These are phyloP conservation scores for Fusarium guadeloupense DNA, from an alignment of 2,329 filamentous ascomycete species.

Conservation along the genomic window DNA sequence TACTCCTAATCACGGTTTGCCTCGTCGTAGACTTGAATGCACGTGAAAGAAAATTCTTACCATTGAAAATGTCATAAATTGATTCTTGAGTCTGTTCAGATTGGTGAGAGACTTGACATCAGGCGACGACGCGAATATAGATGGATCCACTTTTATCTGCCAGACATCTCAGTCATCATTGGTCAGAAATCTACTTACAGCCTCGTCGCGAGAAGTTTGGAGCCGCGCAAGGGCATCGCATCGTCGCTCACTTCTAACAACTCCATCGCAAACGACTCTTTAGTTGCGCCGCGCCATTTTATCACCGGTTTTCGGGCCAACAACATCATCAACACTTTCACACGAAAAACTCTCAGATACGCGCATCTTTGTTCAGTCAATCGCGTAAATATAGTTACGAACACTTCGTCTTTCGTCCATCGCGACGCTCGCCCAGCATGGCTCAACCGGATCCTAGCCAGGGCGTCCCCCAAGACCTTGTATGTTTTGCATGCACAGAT, in stretches of 20 bases:
- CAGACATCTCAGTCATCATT: constrained; percentile 33
- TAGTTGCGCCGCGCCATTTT: constrained; percentile 38
- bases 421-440: constrained; percentile 47
- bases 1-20: constrained; percentile 7
- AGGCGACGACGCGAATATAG: background rate
- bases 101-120: background rate
- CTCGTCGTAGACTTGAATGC: background rate
- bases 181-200: constrained; percentile 33
- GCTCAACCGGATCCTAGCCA: constrained; percentile 55
- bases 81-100: background rate
- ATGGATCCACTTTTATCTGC: constrained; percentile 32
- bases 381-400: constrained; percentile 30
- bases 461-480: constrained; percentile 55
- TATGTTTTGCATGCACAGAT: constrained; percentile 39
- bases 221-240: constrained; percentile 38
- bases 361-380: constrained; percentile 15
- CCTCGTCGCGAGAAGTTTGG: constrained; percentile 54
- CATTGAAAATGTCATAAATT: background rate
- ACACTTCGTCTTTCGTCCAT: constrained; percentile 18
- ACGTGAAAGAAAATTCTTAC: background rate
- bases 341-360: background rate
- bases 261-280: constrained; percentile 29
- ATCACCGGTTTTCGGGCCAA: constrained; percentile 16
- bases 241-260: constrained; percentile 33
- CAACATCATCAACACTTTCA: constrained; percentile 1